Evolutionary conservation across 305 asterid species (phyloP).

Genomic region (Andrographis paniculata): DNA sequence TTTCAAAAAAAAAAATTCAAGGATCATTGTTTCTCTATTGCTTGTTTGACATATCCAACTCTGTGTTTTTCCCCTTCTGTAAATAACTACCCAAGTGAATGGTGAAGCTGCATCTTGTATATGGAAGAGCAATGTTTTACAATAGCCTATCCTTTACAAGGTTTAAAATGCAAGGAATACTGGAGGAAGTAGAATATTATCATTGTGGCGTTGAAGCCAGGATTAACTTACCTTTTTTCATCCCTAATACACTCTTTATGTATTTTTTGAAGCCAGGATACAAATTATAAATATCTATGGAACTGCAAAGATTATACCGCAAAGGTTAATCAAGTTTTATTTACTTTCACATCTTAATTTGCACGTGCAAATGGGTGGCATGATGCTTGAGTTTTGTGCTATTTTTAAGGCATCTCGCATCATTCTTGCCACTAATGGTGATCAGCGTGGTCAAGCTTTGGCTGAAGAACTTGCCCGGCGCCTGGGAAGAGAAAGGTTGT

Average conservation of each 20-base stretch:
- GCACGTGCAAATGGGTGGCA: conserved; percentile 17
- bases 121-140: no score
- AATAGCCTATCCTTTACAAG: no score
- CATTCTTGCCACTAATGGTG: conserved; percentile 91
- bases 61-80: background rate
- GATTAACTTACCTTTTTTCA: background rate
- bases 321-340: conserved; percentile 38
- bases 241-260: conserved; percentile 32
- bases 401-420: conserved; percentile 79
- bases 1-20: background rate
- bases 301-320: conserved; percentile 76
- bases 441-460: conserved; percentile 88
- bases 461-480: conserved; percentile 98
- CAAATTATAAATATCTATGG: conserved; percentile 83
- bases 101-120: no score
- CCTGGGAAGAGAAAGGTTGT: conserved; percentile 90
- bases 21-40: no score
- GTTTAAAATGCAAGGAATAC: no score
- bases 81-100: no score
- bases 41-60: background rate
- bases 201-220: no score
- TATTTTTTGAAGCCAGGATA: conserved; percentile 73
- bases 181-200: background rate
- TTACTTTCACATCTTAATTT: conserved; percentile 13
- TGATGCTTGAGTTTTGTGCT: conserved; percentile 18